Evolutionary conservation across 1,284 basidiomycete species (phyloP).

Genomic region (Moniliophthora roreri): DNA sequence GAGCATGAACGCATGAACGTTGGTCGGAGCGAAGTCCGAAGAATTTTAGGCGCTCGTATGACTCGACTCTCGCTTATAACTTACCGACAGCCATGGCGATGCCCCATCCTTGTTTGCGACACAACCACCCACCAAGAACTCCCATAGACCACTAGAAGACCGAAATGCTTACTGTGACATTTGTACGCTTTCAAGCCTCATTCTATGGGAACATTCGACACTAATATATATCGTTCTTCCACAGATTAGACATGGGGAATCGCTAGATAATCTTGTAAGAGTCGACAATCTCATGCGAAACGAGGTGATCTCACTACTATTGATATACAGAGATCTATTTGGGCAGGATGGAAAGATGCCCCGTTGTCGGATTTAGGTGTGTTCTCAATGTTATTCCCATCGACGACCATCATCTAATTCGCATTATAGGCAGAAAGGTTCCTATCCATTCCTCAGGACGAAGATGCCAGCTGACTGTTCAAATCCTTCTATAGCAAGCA

Average conservation of each 20-base stretch:
- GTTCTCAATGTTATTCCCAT: slow-evolving; percentile 20
- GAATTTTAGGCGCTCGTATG: too few species aligned
- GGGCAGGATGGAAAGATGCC: slow-evolving; percentile 83
- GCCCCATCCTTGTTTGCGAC: too few species aligned
- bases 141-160: too few species aligned
- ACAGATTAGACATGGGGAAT: slow-evolving; percentile 75
- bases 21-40: too few species aligned
- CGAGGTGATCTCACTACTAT: slow-evolving; percentile 1
- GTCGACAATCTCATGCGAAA: not conserved
- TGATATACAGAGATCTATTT: slow-evolving; percentile 43
- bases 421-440: slow-evolving; percentile 28
- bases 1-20: too few species aligned
- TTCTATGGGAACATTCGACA: too few species aligned
- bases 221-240: too few species aligned
- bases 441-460: not conserved
- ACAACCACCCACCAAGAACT: too few species aligned
- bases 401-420: slow-evolving; percentile 2
- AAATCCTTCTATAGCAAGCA: slow-evolving; percentile 64
- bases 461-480: not conserved
- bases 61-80: too few species aligned
- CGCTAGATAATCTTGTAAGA: slow-evolving; percentile 57
- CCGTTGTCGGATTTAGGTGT: slow-evolving; percentile 74
- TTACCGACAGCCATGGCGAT: too few species aligned
- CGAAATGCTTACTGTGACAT: too few species aligned
- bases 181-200: too few species aligned